These are phyloP conservation scores for Wickerhamiella bombiphila DNA, from an alignment of 805 yeast genomes.

Conservation along the genomic window DNA sequence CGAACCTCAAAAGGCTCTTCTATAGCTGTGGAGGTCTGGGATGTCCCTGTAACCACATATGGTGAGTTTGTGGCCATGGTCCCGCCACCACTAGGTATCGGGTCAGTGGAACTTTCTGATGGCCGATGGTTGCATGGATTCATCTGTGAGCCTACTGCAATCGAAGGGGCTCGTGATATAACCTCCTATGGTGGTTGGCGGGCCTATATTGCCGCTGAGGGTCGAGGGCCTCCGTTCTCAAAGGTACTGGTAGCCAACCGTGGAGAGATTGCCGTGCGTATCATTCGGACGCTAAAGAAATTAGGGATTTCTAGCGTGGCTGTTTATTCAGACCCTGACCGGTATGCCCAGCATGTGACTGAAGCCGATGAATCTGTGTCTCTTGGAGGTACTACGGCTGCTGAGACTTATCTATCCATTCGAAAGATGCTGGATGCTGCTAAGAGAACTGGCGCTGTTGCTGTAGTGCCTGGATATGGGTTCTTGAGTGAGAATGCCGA, in stretches of 20 bases:
- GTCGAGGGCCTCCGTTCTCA: constrained; percentile 48
- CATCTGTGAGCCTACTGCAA: constrained; percentile 72
- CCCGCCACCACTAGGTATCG: constrained; percentile 91
- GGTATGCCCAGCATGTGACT: constrained; percentile 73
- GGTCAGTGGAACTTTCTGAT: constrained; percentile 66
- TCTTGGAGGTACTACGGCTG: constrained; percentile 67
- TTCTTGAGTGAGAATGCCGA: constrained; percentile 94
- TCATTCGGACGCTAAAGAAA: constrained; percentile 74
- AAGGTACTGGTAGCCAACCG: constrained; percentile 90
- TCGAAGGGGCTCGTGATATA: constrained; percentile 50
- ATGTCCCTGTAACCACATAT: constrained; percentile 61
- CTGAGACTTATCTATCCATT: constrained; percentile 76
- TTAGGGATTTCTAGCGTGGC: constrained; percentile 69
- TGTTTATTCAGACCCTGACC: constrained; percentile 80
- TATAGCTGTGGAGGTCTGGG: constrained; percentile 69
- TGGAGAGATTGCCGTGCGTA: constrained; percentile 95
- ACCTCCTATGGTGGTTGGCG: constrained; percentile 87
- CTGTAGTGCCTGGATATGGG: constrained; percentile 97
- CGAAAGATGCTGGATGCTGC: constrained; percentile 83
- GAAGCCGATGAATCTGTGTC: constrained; percentile 73
- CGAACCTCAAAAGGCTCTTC: constrained; percentile 33
- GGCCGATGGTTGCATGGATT: constrained; percentile 87
- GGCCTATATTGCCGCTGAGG: constrained; percentile 30
- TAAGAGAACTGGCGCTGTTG: constrained; percentile 69
- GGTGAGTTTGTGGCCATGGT: constrained; percentile 79